phyloP scores from a whole-genome alignment of 768 basidiomycete genomes.

The Exidia glandulosa region DNA sequence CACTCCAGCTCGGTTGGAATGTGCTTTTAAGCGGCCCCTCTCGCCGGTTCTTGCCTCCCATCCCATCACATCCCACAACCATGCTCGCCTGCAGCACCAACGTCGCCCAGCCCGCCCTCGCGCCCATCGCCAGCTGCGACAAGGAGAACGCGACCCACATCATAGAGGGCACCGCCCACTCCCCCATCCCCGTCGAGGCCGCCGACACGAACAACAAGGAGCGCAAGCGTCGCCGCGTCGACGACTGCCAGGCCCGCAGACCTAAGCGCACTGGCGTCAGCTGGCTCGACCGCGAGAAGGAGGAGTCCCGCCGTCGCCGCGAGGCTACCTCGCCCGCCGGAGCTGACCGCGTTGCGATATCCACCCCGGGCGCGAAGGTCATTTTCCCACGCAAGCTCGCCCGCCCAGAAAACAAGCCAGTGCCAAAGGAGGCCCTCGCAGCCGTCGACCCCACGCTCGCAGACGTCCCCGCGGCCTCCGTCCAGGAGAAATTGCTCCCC shows the following conservation, averaged over 20 bases:
- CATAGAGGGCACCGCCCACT: background rate
- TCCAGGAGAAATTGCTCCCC: conserved; percentile 39
- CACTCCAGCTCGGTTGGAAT: too few species aligned
- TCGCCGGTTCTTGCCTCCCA: too few species aligned
- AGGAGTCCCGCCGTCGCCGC: background rate
- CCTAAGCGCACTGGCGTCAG: background rate
- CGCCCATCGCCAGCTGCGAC: background rate
- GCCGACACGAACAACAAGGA: background rate
- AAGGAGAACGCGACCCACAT: background rate
- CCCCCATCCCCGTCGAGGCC: background rate
- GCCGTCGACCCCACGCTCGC: conserved; percentile 43
- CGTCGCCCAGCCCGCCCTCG: background rate
- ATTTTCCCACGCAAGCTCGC: conserved; percentile 56
- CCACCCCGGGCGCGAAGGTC: background rate
- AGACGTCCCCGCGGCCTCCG: conserved; percentile 50
- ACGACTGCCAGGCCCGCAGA: background rate
- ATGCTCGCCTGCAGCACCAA: background rate
- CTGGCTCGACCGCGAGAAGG: background rate
- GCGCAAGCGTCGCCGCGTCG: background rate
- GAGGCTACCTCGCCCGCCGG: background rate
- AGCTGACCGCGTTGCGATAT: background rate
- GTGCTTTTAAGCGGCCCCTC: too few species aligned
- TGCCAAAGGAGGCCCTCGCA: conserved; percentile 41
- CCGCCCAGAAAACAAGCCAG: conserved; percentile 47
- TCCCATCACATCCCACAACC: too few species aligned